Conservation (phyloP, 208 protist species). For the Trypanosoma theileri region DNA sequence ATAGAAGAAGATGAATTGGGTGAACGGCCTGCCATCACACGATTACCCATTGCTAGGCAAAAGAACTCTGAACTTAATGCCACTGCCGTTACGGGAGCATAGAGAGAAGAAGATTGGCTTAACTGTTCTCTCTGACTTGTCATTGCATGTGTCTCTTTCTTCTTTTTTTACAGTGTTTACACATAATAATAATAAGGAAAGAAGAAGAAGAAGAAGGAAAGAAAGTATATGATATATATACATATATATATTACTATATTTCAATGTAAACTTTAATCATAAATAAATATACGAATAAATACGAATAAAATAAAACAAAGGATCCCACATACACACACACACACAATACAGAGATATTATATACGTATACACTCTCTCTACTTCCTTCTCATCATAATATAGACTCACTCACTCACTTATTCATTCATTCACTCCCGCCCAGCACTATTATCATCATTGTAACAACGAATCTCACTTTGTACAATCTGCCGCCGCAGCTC, state of each 20-base stretch:
- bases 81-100: constrained; percentile 46
- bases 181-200: too few species aligned
- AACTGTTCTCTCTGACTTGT: not conserved
- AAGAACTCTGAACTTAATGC: constrained; percentile 12
- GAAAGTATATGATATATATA: not conserved
- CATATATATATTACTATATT: not conserved
- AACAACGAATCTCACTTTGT: constrained; percentile 36
- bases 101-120: constrained; percentile 6
- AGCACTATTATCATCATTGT: not conserved
- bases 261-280: too few species aligned
- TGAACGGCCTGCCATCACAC: constrained; percentile 18
- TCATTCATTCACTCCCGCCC: too few species aligned
- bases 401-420: too few species aligned
- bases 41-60: constrained; percentile 46
- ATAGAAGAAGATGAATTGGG: not conserved
- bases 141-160: not conserved
- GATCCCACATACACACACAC: too few species aligned
- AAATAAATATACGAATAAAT: too few species aligned
- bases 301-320: too few species aligned
- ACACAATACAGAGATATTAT: too few species aligned
- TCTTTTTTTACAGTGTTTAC: not conserved
- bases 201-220: too few species aligned
- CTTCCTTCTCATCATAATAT: too few species aligned
- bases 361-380: too few species aligned
- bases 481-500: constrained; percentile 27